phyloP scores from a whole-genome alignment of 108 stramenopile genomes.

The Nannochloropsis salina region DNA sequence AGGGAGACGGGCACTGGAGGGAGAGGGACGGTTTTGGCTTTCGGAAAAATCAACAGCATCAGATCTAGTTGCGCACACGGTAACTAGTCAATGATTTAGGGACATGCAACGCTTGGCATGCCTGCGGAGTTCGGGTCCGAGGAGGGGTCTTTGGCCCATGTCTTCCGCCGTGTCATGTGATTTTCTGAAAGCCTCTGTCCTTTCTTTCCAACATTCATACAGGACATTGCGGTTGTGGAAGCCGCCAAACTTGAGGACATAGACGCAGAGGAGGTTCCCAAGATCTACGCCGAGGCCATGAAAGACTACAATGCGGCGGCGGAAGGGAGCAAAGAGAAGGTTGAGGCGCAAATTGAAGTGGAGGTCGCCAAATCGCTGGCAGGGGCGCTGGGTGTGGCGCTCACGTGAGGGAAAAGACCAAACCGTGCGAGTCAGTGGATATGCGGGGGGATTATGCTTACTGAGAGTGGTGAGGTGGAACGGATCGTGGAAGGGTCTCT shows the following conservation, averaged over 20 bases:
- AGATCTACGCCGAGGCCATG: slow-evolving; percentile 60
- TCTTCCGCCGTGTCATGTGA: neutral
- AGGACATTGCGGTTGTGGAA: slow-evolving; percentile 91
- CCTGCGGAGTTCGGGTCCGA: neutral
- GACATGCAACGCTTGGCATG: neutral
- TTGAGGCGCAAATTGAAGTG: slow-evolving; percentile 88
- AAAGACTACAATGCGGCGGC: neutral
- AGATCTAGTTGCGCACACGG: neutral
- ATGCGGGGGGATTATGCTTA: neutral
- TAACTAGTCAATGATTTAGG: too few relatives aligned
- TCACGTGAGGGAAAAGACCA: slow-evolving; percentile 29
- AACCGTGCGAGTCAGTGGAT: neutral
- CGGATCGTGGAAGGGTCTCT: too few relatives aligned
- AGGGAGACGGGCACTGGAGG: neutral
- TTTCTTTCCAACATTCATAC: neutral
- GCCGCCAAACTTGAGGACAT: slow-evolving; percentile 90
- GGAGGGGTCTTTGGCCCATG: neutral
- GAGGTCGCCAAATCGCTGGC: slow-evolving; percentile 89
- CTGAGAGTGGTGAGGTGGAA: too few relatives aligned
- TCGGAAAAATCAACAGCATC: neutral
- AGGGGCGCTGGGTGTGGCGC: slow-evolving; percentile 65
- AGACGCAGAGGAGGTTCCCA: slow-evolving; percentile 68
- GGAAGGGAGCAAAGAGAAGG: slow-evolving; percentile 50
- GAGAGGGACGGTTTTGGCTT: neutral
- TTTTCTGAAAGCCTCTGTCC: too few relatives aligned